Percentiles rank a stretch among this genome's conserved stretches.
Conservation (phyloP, 352 stramenopile genomes). For the Phytophthora sansomeana region DNA sequence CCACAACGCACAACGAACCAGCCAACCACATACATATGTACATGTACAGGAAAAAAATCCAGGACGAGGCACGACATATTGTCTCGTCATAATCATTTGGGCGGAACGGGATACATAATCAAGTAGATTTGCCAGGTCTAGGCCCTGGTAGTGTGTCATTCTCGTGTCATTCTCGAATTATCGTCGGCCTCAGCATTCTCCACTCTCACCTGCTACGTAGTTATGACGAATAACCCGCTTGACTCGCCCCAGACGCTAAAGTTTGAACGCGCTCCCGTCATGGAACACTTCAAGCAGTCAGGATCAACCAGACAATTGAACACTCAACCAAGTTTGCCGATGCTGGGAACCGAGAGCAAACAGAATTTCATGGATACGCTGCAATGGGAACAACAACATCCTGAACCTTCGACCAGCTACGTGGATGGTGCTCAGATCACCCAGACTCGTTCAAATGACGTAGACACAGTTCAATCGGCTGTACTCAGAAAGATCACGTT, state of each 20-base stretch:
- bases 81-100: too few species aligned
- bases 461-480: not conserved
- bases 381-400: slow-evolving; percentile 13
- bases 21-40: too few species aligned
- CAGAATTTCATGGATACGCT: slow-evolving; percentile 23
- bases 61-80: too few species aligned
- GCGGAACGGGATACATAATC: too few species aligned
- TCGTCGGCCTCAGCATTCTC: not conserved
- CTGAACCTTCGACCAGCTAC: slow-evolving; percentile 6
- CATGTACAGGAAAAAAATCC: too few species aligned
- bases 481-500: not conserved
- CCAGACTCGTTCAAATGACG: not conserved
- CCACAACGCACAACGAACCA: too few species aligned
- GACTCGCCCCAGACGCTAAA: slow-evolving; percentile 14
- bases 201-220: not conserved
- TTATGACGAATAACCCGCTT: slow-evolving; percentile 1
- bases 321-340: slow-evolving; percentile 26
- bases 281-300: slow-evolving; percentile 35
- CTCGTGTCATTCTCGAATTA: slow-evolving; percentile 20
- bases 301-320: slow-evolving; percentile 26
- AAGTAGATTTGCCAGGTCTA: too few species aligned
- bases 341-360: slow-evolving; percentile 14
- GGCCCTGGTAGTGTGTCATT: too few species aligned
- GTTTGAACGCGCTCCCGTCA: slow-evolving; percentile 14
- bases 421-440: not conserved